phyloP scores from a whole-genome alignment of 2,329 filamentous ascomycete genomes.

The Trichoderma sp. region DNA sequence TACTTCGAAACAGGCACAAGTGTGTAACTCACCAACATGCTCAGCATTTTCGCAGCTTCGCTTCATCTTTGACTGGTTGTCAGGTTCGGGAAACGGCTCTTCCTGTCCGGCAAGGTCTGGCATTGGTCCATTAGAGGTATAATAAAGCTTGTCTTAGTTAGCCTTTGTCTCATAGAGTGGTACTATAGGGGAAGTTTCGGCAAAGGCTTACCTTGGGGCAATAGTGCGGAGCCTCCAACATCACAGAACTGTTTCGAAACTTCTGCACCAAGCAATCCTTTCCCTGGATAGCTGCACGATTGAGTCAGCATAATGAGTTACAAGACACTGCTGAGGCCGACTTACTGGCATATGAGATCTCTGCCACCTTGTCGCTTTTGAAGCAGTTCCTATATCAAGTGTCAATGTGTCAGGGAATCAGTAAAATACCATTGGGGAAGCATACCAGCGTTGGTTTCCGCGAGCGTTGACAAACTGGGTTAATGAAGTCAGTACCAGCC shows the following conservation, averaged over 20 bases:
- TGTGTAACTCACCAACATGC: constrained; percentile 65
- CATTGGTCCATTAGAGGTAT: constrained; percentile 49
- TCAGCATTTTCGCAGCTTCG: constrained; percentile 85
- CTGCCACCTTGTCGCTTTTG: constrained; percentile 80
- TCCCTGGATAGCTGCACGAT: constrained; percentile 75
- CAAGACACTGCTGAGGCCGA: neutral
- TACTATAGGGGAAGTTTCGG: no score
- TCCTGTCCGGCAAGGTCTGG: constrained; percentile 66
- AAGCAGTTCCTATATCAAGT: constrained; percentile 66
- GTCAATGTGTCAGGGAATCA: neutral
- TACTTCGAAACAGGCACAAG: neutral
- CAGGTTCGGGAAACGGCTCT: constrained; percentile 72
- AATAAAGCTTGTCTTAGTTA: constrained; percentile 49
- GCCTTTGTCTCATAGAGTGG: neutral
- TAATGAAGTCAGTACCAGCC: constrained; percentile 25
- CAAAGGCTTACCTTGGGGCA: constrained; percentile 70
- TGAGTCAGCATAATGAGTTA: constrained; percentile 31
- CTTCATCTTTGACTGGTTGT: constrained; percentile 86
- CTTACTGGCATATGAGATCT: constrained; percentile 93
- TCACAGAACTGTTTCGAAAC: constrained; percentile 95
- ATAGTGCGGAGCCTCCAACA: constrained; percentile 80
- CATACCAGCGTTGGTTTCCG: constrained; percentile 69
- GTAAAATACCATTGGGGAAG: neutral
- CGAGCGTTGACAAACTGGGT: constrained; percentile 68
- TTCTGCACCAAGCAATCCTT: constrained; percentile 89